Evolutionary conservation across 23 red algal genomes (phyloP), one percentile per base, ranked within the genome.

Genomic region (Gracilaria caudata): DNA sequence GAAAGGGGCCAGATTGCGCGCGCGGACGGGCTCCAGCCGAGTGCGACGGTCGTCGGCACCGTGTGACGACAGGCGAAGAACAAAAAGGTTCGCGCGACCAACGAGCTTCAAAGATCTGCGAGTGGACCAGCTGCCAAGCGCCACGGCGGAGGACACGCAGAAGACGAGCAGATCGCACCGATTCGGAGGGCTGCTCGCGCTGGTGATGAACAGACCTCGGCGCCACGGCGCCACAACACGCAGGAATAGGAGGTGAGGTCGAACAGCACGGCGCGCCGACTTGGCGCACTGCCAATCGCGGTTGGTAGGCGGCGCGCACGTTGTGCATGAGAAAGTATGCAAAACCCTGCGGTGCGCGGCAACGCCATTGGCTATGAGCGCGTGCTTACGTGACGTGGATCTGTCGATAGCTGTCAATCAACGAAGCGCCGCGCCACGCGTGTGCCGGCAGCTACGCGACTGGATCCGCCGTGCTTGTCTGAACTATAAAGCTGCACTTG

Each of bases 21-120:
- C 61, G 61, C 37, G 38, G 0, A 5, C 39, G n/a, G 40, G 20
- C 29, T 45, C 21, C 0, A 24, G 38, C 10, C 70, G 43, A 0
- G 70, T 75, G 70, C 70, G 70, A 29, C 37, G 70, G 43, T 26
- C 43, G 39, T 75, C 70, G 25, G 38, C 14, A 13, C 70, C 70
- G 37, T 46, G 33, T 24, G 39, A 33, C 29, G 37, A 75, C 29
- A 23, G 38, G 37, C 37, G 70, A 4, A 43, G 19, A 24, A 25
- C 70, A 40, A 46, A 47, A 17, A 38, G 66, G 36, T 39, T 72
- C 29, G 0, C 70, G 70, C 70, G 70, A 9, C 70, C 70, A 26
- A 75, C 39, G 38, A 49, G 70, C 33, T 75, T 75, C 70, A 75
- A 75, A 40, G 70, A 75, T 14, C 43, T 75, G 70, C 70, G 43